phyloP scores from a whole-genome alignment of 306 rosid species.

The Aeschynomene evenia region DNA sequence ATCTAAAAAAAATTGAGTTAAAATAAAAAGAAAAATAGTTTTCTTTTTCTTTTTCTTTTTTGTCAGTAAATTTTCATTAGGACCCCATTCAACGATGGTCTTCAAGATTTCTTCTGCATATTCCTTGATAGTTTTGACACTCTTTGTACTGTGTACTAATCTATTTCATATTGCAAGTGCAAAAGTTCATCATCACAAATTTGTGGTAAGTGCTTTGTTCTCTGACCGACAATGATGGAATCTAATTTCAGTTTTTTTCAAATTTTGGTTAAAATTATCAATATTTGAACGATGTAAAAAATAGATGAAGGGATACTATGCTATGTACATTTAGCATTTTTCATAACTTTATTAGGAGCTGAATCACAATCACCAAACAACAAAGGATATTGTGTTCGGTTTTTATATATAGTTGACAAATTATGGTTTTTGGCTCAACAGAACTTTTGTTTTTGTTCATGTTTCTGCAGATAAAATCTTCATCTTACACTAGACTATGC shows the following conservation, averaged over 20 bases:
- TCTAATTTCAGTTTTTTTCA: neutral
- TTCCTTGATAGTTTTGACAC: neutral
- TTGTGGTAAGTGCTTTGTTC: constrained; percentile 22
- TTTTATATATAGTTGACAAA: too few species aligned
- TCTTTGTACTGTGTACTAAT: neutral
- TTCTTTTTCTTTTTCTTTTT: neutral
- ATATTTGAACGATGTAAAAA: too few species aligned
- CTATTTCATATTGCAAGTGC: constrained; percentile 24
- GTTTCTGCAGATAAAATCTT: constrained; percentile 45
- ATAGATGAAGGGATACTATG: too few species aligned
- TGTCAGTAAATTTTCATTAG: too few species aligned
- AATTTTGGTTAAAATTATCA: neutral
- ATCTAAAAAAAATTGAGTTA: too few species aligned
- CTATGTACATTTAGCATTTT: too few species aligned
- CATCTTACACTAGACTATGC: constrained; percentile 52
- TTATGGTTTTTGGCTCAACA: too few species aligned
- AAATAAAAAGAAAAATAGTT: neutral
- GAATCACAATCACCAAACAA: neutral
- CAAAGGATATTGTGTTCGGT: neutral
- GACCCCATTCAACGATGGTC: constrained; percentile 4
- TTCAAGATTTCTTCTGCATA: neutral
- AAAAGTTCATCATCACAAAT: constrained; percentile 28
- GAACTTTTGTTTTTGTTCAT: too few species aligned
- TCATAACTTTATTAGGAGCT: neutral
- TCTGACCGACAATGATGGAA: neutral